Conservation (phyloP, 345 rosid species). For the Hirschfeldia incana region DNA sequence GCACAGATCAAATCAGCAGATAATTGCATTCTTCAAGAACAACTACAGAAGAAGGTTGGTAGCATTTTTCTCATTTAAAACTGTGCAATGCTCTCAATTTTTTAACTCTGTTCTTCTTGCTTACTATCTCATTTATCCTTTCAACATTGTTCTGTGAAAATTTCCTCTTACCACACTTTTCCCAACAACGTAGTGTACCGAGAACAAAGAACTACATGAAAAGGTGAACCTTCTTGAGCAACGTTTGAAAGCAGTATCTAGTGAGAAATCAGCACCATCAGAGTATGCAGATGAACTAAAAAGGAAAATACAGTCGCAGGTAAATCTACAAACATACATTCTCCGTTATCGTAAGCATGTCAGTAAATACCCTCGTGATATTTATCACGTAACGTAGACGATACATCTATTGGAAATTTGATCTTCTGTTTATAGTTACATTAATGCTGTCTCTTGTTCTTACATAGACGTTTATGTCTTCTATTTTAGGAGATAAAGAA, state of each 20-base stretch:
- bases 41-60: constrained; percentile 83
- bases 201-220: constrained; percentile 79
- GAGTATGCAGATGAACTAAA: constrained; percentile 64
- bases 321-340: constrained; percentile 32
- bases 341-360: constrained; percentile 9
- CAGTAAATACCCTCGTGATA: not conserved
- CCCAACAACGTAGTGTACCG: constrained; percentile 59
- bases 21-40: constrained; percentile 97
- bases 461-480: constrained; percentile 26
- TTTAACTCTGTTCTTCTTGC: constrained; percentile 13
- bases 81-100: not conserved
- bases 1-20: constrained; percentile 94
- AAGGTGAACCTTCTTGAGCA: constrained; percentile 73
- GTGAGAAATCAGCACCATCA: constrained; percentile 47
- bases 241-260: constrained; percentile 53
- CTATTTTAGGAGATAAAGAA: constrained; percentile 73
- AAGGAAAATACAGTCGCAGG: constrained; percentile 87
- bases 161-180: constrained; percentile 15
- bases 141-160: not conserved
- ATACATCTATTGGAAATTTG: not conserved
- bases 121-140: constrained; percentile 1
- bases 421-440: not conserved
- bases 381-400: not conserved
- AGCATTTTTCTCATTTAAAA: not conserved
- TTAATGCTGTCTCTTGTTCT: constrained; percentile 4